Evolutionary conservation across 345 rosid genomes (phyloP).

Genomic region (Bruguiera sexangula): DNA sequence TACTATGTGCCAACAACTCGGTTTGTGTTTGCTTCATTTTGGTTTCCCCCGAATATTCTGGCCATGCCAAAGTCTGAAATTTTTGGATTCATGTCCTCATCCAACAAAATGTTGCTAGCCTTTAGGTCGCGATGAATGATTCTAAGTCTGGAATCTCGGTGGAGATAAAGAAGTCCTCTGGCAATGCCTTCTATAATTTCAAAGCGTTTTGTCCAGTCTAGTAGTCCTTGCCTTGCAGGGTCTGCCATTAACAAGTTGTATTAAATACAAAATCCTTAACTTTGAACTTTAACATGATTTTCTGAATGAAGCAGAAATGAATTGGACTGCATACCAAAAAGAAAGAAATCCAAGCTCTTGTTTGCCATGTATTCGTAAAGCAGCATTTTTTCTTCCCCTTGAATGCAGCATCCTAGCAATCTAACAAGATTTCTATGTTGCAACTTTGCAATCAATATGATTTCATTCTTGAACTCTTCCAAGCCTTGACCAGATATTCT

Average conservation of each 20-base stretch:
- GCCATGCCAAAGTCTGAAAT: constrained; percentile 35
- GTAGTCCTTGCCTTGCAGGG: constrained; percentile 10
- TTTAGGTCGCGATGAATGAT: constrained; percentile 29
- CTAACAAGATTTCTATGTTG: constrained; percentile 34
- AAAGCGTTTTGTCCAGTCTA: constrained; percentile 22
- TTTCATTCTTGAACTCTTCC: constrained; percentile 32
- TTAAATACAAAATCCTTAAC: not conserved
- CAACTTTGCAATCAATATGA: constrained; percentile 25
- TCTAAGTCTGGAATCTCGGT: constrained; percentile 27
- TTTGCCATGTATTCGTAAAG: constrained; percentile 31
- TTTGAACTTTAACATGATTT: not conserved
- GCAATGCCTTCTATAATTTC: constrained; percentile 27
- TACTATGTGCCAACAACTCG: constrained; percentile 32
- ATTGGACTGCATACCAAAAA: constrained; percentile 17
- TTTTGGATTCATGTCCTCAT: constrained; percentile 27
- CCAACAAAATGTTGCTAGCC: constrained; percentile 31
- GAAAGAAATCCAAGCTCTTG: constrained; percentile 24
- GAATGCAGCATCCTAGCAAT: constrained; percentile 22
- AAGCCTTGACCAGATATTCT: constrained; percentile 28
- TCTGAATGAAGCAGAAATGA: not conserved
- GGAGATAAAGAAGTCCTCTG: constrained; percentile 30
- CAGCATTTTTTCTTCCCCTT: constrained; percentile 25
- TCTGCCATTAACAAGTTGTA: constrained; percentile 11
- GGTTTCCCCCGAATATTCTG: constrained; percentile 28
- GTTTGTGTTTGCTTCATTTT: constrained; percentile 27